These are phyloP conservation scores for Crithidia expoeki DNA, from an alignment of 208 protist species.

Conservation along the genomic window DNA sequence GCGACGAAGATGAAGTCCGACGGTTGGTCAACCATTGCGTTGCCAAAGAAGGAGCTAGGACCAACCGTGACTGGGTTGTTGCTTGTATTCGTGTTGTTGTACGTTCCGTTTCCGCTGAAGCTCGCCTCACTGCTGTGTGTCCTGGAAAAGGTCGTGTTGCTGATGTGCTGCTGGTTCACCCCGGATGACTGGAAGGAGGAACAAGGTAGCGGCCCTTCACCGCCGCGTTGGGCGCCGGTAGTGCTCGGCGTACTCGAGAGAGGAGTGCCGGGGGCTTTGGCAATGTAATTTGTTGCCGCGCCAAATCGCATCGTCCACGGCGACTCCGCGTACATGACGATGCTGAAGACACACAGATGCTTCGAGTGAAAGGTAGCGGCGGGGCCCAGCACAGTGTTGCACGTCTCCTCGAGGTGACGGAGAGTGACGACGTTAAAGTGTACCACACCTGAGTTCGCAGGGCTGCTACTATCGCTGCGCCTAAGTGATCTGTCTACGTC, in stretches of 20 bases:
- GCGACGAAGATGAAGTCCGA: conserved; percentile 61
- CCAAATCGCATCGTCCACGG: conserved; percentile 53
- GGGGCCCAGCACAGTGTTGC: conserved; percentile 62
- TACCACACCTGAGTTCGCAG: conserved; percentile 18
- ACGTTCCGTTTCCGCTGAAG: neutral
- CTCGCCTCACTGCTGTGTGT: neutral
- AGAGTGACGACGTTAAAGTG: conserved; percentile 51
- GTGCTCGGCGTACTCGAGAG: neutral
- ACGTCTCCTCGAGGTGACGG: conserved; percentile 44
- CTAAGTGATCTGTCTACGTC: neutral
- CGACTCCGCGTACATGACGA: conserved; percentile 68
- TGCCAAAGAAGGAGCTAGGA: conserved; percentile 22
- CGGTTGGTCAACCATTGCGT: conserved; percentile 53
- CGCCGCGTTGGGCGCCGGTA: neutral
- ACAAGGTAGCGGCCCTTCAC: neutral
- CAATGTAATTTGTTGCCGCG: conserved; percentile 40
- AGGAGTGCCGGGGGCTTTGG: conserved; percentile 3
- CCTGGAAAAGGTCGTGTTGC: conserved; percentile 8
- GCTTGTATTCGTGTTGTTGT: neutral
- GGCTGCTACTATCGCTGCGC: conserved; percentile 9
- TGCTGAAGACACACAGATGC: conserved; percentile 76
- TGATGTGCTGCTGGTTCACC: neutral
- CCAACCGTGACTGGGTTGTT: neutral
- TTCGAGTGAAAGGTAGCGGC: conserved; percentile 66
- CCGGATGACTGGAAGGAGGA: neutral